A percentile compares a stretch with the other conserved stretches of the same genome.
phyloP scores from a whole-genome alignment of 768 basidiomycete genomes.

The Nevesoporus exiguus region DNA sequence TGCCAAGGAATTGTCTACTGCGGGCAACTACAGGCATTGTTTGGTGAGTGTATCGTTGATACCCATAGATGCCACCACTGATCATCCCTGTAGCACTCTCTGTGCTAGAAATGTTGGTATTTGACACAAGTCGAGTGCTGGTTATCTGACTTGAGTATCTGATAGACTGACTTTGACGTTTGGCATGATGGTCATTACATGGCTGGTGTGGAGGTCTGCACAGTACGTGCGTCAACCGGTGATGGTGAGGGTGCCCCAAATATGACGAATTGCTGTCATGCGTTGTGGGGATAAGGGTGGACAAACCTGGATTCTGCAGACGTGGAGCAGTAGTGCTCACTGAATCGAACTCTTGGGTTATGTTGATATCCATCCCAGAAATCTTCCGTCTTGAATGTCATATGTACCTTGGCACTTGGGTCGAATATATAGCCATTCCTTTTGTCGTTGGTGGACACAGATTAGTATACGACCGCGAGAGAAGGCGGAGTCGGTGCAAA shows the following conservation, averaged over 20 bases:
- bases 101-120: conserved; percentile 49
- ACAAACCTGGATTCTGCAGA: not conserved
- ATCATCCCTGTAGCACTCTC: conserved; percentile 39
- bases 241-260: conserved; percentile 23
- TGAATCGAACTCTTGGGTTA: not conserved
- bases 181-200: conserved; percentile 45
- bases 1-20: conserved; percentile 51
- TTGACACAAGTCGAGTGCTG: not conserved
- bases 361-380: not conserved
- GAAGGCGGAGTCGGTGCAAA: not conserved
- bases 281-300: conserved; percentile 1
- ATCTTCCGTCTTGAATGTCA: not conserved
- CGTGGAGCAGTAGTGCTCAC: not conserved
- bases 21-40: conserved; percentile 51
- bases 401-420: not conserved
- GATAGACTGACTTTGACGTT: conserved; percentile 44
- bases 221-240: conserved; percentile 35
- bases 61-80: not conserved
- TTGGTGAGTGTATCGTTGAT: conserved; percentile 36
- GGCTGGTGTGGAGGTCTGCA: conserved; percentile 53
- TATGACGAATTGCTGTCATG: conserved; percentile 14
- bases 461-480: not conserved
- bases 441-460: not conserved
- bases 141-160: conserved; percentile 7
- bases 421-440: conserved; percentile 5